Evolutionary conservation across 148 eudicot genomes (phyloP).

Genomic region (Chenopodium album): DNA sequence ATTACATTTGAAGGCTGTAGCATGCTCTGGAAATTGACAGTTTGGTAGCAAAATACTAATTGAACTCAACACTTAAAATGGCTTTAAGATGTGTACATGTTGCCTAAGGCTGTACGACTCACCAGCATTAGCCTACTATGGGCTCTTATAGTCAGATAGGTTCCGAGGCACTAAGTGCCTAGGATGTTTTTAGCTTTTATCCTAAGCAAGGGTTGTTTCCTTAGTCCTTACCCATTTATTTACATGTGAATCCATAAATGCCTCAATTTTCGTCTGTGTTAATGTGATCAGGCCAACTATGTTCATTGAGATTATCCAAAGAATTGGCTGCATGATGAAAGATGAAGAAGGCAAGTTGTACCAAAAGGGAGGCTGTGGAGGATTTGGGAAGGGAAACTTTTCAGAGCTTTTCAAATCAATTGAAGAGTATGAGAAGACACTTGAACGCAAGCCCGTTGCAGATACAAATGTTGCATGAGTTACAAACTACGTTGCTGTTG

Average conservation of each 20-base stretch:
- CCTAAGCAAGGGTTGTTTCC: not conserved
- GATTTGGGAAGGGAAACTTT: constrained; percentile 98
- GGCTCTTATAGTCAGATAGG: not conserved
- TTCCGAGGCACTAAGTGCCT: no score
- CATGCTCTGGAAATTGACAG: not conserved
- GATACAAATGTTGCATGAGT: constrained; percentile 38
- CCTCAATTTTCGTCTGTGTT: not conserved
- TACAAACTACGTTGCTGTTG: not conserved
- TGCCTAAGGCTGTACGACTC: not conserved
- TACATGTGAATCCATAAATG: not conserved
- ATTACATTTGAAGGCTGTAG: not conserved
- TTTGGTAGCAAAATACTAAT: not conserved
- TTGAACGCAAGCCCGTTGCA: constrained; percentile 53
- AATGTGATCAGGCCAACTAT: constrained; percentile 75
- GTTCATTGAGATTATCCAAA: constrained; percentile 88
- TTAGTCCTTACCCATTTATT: not conserved
- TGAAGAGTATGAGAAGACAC: constrained; percentile 94
- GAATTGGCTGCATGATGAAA: constrained; percentile 88
- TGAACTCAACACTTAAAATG: not conserved
- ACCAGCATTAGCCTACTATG: not conserved
- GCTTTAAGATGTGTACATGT: not conserved
- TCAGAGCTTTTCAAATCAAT: constrained; percentile 94
- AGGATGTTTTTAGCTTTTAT: not conserved
- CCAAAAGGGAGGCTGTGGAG: constrained; percentile 96
- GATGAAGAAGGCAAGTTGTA: constrained; percentile 62